Evolutionary conservation across 352 stramenopile species (phyloP).

Genomic region (Globisporangium alternatum): DNA sequence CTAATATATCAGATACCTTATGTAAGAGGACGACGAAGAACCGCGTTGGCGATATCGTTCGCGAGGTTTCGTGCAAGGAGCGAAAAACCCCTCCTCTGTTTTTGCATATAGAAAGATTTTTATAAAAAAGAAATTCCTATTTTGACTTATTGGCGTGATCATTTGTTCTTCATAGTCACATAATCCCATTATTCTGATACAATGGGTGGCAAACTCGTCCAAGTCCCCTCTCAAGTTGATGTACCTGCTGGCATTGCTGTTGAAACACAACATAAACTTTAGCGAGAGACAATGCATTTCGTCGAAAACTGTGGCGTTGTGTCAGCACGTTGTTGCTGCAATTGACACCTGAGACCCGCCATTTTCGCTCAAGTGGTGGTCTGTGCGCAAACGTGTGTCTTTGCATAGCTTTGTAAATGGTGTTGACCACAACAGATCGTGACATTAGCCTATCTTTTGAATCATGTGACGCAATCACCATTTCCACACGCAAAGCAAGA

Average conservation of each 20-base stretch:
- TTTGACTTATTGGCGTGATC: accelerated
- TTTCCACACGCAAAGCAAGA: conserved; percentile 14
- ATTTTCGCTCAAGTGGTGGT: too few species aligned
- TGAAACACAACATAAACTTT: too few species aligned
- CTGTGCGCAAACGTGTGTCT: background rate
- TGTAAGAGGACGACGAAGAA: background rate
- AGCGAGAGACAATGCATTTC: background rate
- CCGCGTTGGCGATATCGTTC: background rate
- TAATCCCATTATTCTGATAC: background rate
- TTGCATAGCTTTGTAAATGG: background rate
- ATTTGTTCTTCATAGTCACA: background rate
- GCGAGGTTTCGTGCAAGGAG: background rate
- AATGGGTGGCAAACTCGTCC: too few species aligned
- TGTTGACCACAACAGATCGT: background rate
- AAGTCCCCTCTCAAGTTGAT: too few species aligned
- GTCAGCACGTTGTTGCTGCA: too few species aligned
- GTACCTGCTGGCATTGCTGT: too few species aligned
- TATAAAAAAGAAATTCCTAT: too few species aligned
- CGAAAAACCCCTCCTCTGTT: background rate
- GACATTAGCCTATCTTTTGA: background rate
- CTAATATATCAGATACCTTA: background rate
- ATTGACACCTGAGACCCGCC: too few species aligned
- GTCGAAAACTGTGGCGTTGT: too few species aligned
- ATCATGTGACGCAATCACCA: background rate
- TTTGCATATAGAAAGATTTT: background rate